phyloP scores from a whole-genome alignment of 2,329 filamentous ascomycete genomes.

The Colletotrichum neosansevieriae region DNA sequence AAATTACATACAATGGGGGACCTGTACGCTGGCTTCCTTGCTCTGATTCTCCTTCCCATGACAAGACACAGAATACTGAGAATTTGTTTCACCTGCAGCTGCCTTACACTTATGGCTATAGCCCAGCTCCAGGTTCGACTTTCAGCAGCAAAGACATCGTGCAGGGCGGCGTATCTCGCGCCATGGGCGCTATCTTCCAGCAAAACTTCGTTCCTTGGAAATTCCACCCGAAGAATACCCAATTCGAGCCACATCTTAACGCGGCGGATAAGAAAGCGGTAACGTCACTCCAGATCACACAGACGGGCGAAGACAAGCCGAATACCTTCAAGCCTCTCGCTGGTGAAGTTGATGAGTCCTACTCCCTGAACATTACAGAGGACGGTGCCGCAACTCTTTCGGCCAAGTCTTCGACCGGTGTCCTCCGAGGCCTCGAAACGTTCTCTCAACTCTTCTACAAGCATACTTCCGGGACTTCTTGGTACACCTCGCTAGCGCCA shows the following conservation, averaged over 20 bases:
- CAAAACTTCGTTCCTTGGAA: conserved; percentile 83
- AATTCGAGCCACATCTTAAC: conserved; percentile 71
- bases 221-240: conserved; percentile 72
- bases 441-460: conserved; percentile 85
- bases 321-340: conserved; percentile 70
- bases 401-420: conserved; percentile 75
- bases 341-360: conserved; percentile 80
- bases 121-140: conserved; percentile 51
- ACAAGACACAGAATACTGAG: conserved; percentile 48
- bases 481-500: conserved; percentile 80
- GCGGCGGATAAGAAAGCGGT: conserved; percentile 61
- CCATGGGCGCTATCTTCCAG: conserved; percentile 73
- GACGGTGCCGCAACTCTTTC: conserved; percentile 72
- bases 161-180: conserved; percentile 67
- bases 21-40: conserved; percentile 62
- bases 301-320: conserved; percentile 67
- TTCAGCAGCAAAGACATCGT: conserved; percentile 67
- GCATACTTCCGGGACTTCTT: conserved; percentile 67
- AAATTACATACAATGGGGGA: conserved; percentile 70
- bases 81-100: conserved; percentile 57
- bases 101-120: conserved; percentile 59
- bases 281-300: conserved; percentile 70
- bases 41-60: conserved; percentile 42
- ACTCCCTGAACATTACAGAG: conserved; percentile 71
- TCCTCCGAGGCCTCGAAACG: conserved; percentile 79